Evolutionary conservation across 257 asterid genomes (phyloP).

Genomic region (Verbascum thapsus): DNA sequence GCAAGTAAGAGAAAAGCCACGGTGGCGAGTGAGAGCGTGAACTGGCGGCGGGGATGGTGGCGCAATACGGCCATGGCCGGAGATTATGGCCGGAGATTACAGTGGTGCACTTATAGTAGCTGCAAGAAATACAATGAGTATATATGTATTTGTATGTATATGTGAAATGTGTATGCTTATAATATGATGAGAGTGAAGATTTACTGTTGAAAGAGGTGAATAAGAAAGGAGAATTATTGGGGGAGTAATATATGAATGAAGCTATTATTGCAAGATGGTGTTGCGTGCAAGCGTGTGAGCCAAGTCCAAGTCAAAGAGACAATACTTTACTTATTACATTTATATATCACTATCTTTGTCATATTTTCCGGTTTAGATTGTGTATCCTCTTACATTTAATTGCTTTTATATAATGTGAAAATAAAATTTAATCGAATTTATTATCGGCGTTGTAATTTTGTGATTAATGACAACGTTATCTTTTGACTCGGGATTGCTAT

Average conservation of each 20-base stretch:
- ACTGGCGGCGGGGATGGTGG: constrained; percentile 38
- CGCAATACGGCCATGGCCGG: constrained; percentile 44
- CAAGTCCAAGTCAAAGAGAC: constrained; percentile 66
- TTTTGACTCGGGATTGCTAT: no score
- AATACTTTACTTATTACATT: constrained; percentile 21
- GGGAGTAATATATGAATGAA: constrained; percentile 22
- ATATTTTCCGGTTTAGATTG: no score
- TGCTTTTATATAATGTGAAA: no score
- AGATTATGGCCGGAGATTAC: constrained; percentile 22
- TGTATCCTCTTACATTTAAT: no score
- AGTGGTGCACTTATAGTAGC: not conserved
- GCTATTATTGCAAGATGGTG: constrained; percentile 27
- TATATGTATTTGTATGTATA: not conserved
- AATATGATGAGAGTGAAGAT: no score
- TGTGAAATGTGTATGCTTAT: not conserved
- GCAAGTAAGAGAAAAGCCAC: constrained; percentile 53
- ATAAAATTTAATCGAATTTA: no score
- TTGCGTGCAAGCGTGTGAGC: constrained; percentile 46
- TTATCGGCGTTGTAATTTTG: no score
- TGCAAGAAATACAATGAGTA: not conserved
- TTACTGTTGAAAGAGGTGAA: not conserved
- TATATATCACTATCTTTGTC: not conserved
- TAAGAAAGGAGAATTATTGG: constrained; percentile 27
- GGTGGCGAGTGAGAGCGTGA: constrained; percentile 46
- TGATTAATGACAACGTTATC: no score